phyloP scores from a whole-genome alignment of 768 basidiomycete genomes.

The Mycena metata region DNA sequence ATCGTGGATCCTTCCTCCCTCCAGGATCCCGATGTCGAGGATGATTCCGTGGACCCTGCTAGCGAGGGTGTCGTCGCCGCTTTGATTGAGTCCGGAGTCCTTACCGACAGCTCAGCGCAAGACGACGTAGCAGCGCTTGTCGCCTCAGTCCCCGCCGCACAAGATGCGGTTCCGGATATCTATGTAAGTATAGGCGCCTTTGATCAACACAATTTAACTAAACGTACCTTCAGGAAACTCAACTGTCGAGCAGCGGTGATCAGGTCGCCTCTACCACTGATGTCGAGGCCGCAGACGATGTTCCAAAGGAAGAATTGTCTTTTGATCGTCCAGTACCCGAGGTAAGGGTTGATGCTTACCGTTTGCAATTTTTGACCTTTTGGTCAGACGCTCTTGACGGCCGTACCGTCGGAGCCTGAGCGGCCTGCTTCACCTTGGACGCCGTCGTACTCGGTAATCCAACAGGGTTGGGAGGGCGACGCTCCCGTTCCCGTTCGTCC shows the following conservation, averaged over 20 bases:
- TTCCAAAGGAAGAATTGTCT: background rate
- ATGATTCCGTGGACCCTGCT: slow-evolving; percentile 29
- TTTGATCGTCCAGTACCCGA: background rate
- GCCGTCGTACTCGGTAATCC: slow-evolving; percentile 44
- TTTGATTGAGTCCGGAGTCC: slow-evolving; percentile 32
- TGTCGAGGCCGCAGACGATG: background rate
- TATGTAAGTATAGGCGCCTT: background rate
- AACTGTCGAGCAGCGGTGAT: background rate
- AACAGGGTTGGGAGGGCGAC: slow-evolving; percentile 36
- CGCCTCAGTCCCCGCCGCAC: background rate
- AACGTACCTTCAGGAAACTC: background rate
- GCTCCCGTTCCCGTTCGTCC: slow-evolving; percentile 1
- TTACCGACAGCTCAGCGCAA: background rate
- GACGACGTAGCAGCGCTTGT: background rate
- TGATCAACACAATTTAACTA: background rate
- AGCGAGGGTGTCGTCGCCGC: slow-evolving; percentile 37
- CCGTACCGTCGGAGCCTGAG: slow-evolving; percentile 24
- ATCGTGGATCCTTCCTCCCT: slow-evolving; percentile 36
- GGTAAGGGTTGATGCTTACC: background rate
- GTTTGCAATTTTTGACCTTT: slow-evolving; percentile 4
- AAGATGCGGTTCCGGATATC: background rate
- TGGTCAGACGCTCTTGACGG: slow-evolving; percentile 14
- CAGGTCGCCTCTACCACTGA: background rate
- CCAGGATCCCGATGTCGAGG: slow-evolving; percentile 37
- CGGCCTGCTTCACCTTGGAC: slow-evolving; percentile 45